phyloP scores from a whole-genome alignment of 179 eudicot genomes.

The Beta lomatogona region DNA sequence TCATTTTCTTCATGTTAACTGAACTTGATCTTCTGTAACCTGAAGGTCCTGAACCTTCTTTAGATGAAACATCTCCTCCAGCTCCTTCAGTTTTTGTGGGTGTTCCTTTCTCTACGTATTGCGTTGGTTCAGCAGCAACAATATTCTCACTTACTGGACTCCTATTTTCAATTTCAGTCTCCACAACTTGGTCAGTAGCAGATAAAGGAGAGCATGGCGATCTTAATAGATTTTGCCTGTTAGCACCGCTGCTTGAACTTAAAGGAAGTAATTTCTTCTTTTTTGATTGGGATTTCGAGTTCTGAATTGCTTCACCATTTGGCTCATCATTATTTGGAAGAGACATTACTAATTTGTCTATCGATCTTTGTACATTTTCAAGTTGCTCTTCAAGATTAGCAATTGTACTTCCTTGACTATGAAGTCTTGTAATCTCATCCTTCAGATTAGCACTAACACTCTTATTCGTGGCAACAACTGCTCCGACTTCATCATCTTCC shows the following conservation, averaged over 20 bases:
- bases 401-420: constrained; percentile 88
- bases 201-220: constrained; percentile 90
- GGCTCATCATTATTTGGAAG: constrained; percentile 66
- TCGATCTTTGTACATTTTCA: constrained; percentile 89
- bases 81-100: constrained; percentile 64
- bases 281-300: constrained; percentile 57
- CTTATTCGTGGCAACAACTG: constrained; percentile 57
- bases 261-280: constrained; percentile 82
- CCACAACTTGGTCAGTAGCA: constrained; percentile 64
- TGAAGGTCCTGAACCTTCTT: constrained; percentile 77
- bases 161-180: constrained; percentile 69
- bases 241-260: constrained; percentile 62
- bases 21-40: constrained; percentile 93
- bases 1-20: constrained; percentile 97
- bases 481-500: constrained; percentile 50
- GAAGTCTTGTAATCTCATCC: constrained; percentile 94
- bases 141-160: constrained; percentile 52
- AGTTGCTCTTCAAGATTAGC: constrained; percentile 93
- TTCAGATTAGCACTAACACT: constrained; percentile 93
- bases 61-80: constrained; percentile 74
- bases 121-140: constrained; percentile 39
- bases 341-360: constrained; percentile 81
- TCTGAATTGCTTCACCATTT: constrained; percentile 33
- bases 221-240: constrained; percentile 53
- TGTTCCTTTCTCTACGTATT: constrained; percentile 57